Base-by-base conservation (phyloP, 2,329 filamentous ascomycete genomes). In the Ophiognomonia clavigignenti-juglandacearum region DNA sequence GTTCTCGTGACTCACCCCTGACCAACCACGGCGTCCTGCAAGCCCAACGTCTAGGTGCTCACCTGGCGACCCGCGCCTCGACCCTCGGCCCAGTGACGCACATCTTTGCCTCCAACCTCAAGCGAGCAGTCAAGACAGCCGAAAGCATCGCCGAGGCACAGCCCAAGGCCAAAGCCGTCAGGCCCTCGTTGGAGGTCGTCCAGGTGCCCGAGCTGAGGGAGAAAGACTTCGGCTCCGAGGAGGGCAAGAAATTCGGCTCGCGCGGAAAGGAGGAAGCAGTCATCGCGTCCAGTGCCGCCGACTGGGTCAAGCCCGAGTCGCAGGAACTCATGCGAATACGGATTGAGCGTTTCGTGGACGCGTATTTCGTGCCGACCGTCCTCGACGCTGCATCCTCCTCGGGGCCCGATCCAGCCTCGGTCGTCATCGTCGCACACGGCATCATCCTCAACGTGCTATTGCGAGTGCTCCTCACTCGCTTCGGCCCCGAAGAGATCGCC, bases 11-110 rank as follows among this genome's bases (percentile, higher is more conserved):
- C 67, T 92, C 89, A 2, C 71, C 80, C 34, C 72, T 96, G 57
- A 95, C 90, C 20, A 83, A 82, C 53, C 88, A 96, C 67, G 90
- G 90, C 47, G 77, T 85, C 43, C 74, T 91, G 40, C 90, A 96
- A 65, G 82, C 86, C n/a, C 78, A 75, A 37, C 79, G 81, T 24
- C 74, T 96, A 1, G 89, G 80, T 23, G 63, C 74, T 14, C 74
- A 86, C 57, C 77, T 95, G 6, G 65, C 68, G 1, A 51, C 57
- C 16, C 60, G 58, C 27, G 36, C 49, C 23, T 37, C 56, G 9
- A 16, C 36, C 20, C 54, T 65, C 51, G 57, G 59, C 16, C 53
- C 59, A 7, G 56, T 88, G 55, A 75, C 71, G n/a, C 75, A 83
- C 52, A 69, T 95, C 51, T 93, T 89, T 64, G 78, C 88, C 2